Conservation (phyloP, 495 filamentous ascomycete genomes). For the Aspergillus asperescens region DNA sequence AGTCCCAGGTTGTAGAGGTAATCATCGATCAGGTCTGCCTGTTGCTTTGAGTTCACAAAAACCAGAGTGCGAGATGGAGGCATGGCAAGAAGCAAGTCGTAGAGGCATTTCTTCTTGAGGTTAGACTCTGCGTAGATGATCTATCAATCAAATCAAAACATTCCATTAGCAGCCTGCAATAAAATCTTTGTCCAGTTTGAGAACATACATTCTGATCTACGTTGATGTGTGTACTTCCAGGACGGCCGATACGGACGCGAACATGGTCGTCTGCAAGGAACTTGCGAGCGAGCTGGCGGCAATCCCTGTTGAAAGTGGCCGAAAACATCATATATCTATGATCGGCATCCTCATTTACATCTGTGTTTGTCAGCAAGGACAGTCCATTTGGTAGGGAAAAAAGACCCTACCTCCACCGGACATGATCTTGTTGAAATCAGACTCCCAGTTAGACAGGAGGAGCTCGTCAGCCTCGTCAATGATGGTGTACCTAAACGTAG, state of each 20-base stretch:
- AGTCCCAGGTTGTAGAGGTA: constrained; percentile 73
- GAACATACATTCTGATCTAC: constrained; percentile 60
- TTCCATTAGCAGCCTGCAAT: not conserved
- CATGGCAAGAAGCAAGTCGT: constrained; percentile 64
- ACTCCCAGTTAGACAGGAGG: constrained; percentile 68
- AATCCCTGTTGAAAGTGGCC: constrained; percentile 78
- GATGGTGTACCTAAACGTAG: constrained; percentile 58
- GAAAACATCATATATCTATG: constrained; percentile 90
- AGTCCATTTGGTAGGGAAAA: constrained; percentile 9
- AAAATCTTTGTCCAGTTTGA: not conserved
- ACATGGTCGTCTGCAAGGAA: constrained; percentile 68
- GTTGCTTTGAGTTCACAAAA: constrained; percentile 77
- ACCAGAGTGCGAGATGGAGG: constrained; percentile 77
- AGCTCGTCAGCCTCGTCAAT: constrained; percentile 97
- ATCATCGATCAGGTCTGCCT: constrained; percentile 79
- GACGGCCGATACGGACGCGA: constrained; percentile 77
- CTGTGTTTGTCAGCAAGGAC: constrained; percentile 25
- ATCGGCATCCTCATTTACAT: constrained; percentile 73
- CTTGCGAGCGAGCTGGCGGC: constrained; percentile 67
- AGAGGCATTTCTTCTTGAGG: constrained; percentile 63
- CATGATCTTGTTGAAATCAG: constrained; percentile 65
- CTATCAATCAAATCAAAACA: constrained; percentile 22
- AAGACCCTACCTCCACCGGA: constrained; percentile 61
- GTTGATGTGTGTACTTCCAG: constrained; percentile 71
- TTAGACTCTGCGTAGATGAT: constrained; percentile 57